Evolutionary conservation across 1,284 basidiomycete genomes (phyloP), one percentile per base, ranked within the genome.

Genomic region (Schizopora paradoxa): DNA sequence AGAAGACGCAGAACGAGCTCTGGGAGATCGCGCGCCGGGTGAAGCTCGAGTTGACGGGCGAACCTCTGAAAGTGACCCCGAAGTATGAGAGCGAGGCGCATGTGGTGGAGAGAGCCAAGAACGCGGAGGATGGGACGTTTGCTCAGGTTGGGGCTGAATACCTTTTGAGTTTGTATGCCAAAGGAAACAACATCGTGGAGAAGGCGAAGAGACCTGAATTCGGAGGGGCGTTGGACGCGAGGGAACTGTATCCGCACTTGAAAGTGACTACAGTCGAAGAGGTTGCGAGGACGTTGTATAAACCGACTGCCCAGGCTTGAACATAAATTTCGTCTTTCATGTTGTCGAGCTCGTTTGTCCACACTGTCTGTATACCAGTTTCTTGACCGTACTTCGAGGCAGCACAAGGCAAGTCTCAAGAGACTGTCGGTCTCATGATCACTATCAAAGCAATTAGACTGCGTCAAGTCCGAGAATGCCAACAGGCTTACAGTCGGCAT

Each of bases 1-100:
- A 48, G 28, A 34, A 38, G 7, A 48, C 48, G 10, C 46, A 25
- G n/a, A 37, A 42, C n/a, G 48, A 50, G 13, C 31, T 45, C 40
- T 33, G 27, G 5, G 23, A 13, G 11, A 5, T 41, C 19, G 25
- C 28, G 23, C n/a, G n/a, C n/a, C n/a, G n/a, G n/a, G n/a, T n/a
- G n/a, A n/a, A n/a, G 22, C 5, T 16, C 13, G 28, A 6, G 26
- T 31, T 6, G 16, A 16, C 5, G 40, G 40, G 10, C 4, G 18
- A n/a, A n/a, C n/a, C n/a, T n/a, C n/a, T n/a, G n/a, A 32, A 45
- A 5, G 16, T 49, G 14, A 27, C 13, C 5, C 32, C 22, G 11
- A 29, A 5, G 5, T 10, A n/a, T 27, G 25, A 28, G 6, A 32
- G 26, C 11, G 40, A 41, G 28, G 40, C 27, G 26, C 18, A 41